phyloP scores from a whole-genome alignment of 1,284 basidiomycete species.

The Tylopilus sp. region DNA sequence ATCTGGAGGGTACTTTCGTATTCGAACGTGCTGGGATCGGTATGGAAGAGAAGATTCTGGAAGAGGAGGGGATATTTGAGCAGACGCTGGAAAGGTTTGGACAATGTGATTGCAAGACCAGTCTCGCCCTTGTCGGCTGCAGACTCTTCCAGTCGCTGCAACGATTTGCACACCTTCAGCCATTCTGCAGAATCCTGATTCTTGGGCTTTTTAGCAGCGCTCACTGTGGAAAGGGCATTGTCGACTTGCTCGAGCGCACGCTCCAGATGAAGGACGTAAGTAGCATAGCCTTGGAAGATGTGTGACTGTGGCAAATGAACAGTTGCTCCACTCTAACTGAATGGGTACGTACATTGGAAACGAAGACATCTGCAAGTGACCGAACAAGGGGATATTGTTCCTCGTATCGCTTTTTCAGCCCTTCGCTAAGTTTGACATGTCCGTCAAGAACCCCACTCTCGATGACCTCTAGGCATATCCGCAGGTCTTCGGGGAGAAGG shows the following conservation, averaged over 20 bases:
- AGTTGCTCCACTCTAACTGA: slow-evolving; percentile 3
- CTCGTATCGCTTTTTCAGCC: slow-evolving; percentile 82
- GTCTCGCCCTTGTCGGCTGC: slow-evolving; percentile 88
- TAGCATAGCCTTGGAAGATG: slow-evolving; percentile 87
- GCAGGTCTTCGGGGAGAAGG: slow-evolving; percentile 81
- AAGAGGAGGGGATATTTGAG: slow-evolving; percentile 97
- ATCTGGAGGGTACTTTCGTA: slow-evolving; percentile 95
- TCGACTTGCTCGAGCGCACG: slow-evolving; percentile 85
- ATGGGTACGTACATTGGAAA: slow-evolving; percentile 71
- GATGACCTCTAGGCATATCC: slow-evolving; percentile 80
- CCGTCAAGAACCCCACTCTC: slow-evolving; percentile 82
- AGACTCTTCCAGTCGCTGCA: slow-evolving; percentile 74
- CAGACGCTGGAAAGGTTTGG: slow-evolving; percentile 95
- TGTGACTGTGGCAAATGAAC: slow-evolving; percentile 60
- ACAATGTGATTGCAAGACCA: slow-evolving; percentile 88
- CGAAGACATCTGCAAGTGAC: slow-evolving; percentile 89
- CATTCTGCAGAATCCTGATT: slow-evolving; percentile 76
- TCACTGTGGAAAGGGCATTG: slow-evolving; percentile 64
- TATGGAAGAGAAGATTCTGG: slow-evolving; percentile 95
- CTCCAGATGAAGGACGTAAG: slow-evolving; percentile 89
- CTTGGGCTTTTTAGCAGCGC: slow-evolving; percentile 67
- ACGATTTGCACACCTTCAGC: slow-evolving; percentile 66
- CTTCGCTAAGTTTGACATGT: slow-evolving; percentile 78
- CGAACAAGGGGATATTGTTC: slow-evolving; percentile 91
- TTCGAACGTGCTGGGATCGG: slow-evolving; percentile 94